Percentiles rank a stretch among this genome's conserved stretches.
These are phyloP conservation scores for Colletotrichum camelliae DNA, from an alignment of 2,329 filamentous ascomycete genomes.

Conservation along the genomic window DNA sequence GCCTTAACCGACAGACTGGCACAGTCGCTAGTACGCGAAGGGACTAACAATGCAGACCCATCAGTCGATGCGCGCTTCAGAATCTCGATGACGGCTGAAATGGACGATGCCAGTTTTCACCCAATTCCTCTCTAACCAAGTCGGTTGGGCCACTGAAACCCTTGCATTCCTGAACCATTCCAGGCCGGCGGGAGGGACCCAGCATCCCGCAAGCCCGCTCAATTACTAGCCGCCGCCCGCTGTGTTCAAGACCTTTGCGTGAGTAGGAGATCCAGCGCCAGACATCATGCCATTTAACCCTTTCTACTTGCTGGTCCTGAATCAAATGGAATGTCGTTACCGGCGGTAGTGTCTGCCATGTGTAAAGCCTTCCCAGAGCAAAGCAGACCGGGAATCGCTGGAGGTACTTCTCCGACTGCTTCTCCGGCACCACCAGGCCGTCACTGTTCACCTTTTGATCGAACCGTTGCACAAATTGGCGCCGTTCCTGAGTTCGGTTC, in stretches of 20 bases:
- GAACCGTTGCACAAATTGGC: not conserved
- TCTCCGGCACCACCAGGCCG: not conserved
- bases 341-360: not conserved
- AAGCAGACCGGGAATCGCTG: not conserved
- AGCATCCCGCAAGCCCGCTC: not conserved
- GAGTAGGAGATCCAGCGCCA: not conserved
- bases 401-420: not conserved
- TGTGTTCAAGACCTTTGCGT: not conserved
- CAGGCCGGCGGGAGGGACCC: not conserved
- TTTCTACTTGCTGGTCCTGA: not conserved
- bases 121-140: not conserved
- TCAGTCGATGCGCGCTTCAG: not conserved
- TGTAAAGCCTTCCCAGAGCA: not conserved
- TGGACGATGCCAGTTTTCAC: not conserved
- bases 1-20: slow-evolving; percentile 8
- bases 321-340: not conserved
- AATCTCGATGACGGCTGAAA: slow-evolving; percentile 6
- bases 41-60: not conserved
- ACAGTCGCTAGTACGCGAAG: not conserved
- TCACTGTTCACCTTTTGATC: not conserved
- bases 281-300: not conserved
- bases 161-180: not conserved
- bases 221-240: not conserved
- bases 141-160: not conserved
- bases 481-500: not conserved